Evolutionary conservation across 345 rosid species (phyloP).

Genomic region (Salix koriyanagi): DNA sequence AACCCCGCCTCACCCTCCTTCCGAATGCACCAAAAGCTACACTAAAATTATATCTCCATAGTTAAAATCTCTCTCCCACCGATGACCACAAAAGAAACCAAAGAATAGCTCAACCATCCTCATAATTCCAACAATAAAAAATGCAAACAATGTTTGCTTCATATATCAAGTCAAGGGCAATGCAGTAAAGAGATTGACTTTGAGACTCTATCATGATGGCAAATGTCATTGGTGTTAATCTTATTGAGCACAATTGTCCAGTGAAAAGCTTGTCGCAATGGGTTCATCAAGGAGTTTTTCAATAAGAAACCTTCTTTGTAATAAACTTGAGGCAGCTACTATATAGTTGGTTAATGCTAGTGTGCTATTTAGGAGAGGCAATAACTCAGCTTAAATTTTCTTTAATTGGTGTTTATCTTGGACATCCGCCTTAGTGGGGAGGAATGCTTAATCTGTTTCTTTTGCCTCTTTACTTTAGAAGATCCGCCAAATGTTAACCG

Average conservation of each 20-base stretch:
- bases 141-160: neutral
- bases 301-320: neutral
- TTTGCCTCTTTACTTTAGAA: neutral
- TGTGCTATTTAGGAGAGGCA: neutral
- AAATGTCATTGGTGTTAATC: neutral
- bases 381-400: neutral
- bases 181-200: neutral
- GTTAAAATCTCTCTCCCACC: too few relatives aligned
- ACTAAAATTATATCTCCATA: too few relatives aligned
- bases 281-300: constrained; percentile 1
- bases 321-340: neutral
- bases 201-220: neutral
- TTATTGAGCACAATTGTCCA: neutral
- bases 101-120: neutral
- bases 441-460: neutral
- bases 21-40: too few relatives aligned
- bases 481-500: neutral
- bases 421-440: neutral
- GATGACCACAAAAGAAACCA: too few relatives aligned
- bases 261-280: neutral
- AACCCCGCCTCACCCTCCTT: too few relatives aligned
- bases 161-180: neutral
- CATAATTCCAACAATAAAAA: neutral
- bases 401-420: neutral
- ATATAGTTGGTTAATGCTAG: neutral